Evolutionary conservation across 2,329 filamentous ascomycete species (phyloP), one percentile per base, ranked within the genome.

Genomic region (Sporothrix phasma): DNA sequence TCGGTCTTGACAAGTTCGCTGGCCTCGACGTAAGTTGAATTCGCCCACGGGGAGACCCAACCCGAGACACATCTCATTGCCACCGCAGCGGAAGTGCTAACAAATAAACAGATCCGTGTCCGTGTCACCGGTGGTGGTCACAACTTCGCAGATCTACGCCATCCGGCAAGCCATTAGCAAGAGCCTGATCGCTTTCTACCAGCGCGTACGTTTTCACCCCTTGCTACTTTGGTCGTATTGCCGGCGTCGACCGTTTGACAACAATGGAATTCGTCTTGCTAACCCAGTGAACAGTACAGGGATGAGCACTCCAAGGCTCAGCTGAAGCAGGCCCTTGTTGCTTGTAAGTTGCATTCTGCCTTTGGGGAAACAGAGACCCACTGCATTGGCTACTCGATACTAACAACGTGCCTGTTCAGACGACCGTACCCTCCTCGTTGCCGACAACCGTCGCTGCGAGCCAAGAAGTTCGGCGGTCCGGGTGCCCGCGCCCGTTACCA

Each of bases 241-340:
- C 13, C 13, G n/a, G 3, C 7, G 5, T 17, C 24, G 46, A 41
- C 6, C 13, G 11, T 37, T 8, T 10, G 19, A 37, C 24, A n/a
- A n/a, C 24, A 8, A n/a, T n/a, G n/a, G n/a, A 43, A 43, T n/a
- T 24, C 3, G 6, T 26, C 24, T 37, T 54, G 56, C 61, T 66
- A 56, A 61, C 56, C 31, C 13, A 7, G 19, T 49, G 89, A 92
- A 84, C 97, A 99, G 87, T 99, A 88, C 84, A 91, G 97, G 81
- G 94, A 99, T 78, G 94, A 99, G 89, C 92, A 97, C 89, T 91
- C 89, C 84, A 99, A 99, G 90, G 97, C 97, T 88, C 85, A 92
- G 82, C 87, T 99, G 77, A 99, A 97, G 91, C 89, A 93, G 82
- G 90, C 90, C 72, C 88, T 99, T 73, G 90, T 93, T 76, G 87